Conservation (phyloP, 208 protist species). For the Acanthamoeba triangularis region DNA sequence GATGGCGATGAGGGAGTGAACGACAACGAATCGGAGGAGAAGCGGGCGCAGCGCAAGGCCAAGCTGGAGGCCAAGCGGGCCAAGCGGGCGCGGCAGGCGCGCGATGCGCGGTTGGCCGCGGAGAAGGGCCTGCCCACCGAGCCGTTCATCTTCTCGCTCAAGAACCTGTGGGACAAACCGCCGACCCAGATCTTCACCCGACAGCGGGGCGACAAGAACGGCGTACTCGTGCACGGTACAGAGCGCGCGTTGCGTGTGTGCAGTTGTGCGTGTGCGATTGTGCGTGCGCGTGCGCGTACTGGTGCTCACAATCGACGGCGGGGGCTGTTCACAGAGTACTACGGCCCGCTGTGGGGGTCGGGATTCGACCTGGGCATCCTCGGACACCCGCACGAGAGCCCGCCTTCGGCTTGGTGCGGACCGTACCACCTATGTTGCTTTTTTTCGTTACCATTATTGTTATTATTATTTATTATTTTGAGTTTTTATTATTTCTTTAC, state of each 20-base stretch:
- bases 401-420: background rate
- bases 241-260: background rate
- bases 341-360: conserved; percentile 17
- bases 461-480: background rate
- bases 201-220: conserved; percentile 1
- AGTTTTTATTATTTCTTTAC: background rate
- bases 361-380: conserved; percentile 32
- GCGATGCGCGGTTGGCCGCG: background rate
- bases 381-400: background rate
- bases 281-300: too few relatives aligned
- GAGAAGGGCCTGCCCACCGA: conserved; percentile 19
- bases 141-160: conserved; percentile 23
- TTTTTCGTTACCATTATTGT: background rate
- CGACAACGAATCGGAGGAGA: background rate
- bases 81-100: background rate
- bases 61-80: background rate
- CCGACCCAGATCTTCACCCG: conserved; percentile 21
- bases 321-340: background rate
- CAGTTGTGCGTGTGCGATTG: background rate
- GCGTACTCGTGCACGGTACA: background rate
- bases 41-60: background rate
- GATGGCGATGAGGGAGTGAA: too few relatives aligned
- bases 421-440: background rate
- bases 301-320: too few relatives aligned
- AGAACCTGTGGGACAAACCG: conserved; percentile 14